Conservation (phyloP, 176 grass and related monocot genomes). For the Aegilops umbellulata region DNA sequence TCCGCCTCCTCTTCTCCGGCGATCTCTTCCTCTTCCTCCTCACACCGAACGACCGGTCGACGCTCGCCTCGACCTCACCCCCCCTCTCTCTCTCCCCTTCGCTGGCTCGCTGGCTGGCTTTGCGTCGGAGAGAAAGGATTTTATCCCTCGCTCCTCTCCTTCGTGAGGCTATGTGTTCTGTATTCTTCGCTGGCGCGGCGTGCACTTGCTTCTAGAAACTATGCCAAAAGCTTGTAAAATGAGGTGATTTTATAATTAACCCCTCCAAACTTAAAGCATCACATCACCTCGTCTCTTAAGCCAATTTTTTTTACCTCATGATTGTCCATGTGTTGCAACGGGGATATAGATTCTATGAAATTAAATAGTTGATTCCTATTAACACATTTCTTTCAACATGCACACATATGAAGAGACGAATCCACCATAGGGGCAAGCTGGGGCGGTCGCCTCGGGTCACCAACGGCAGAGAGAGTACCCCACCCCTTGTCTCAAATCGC, state of each 20-base stretch:
- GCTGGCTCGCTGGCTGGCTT: background rate
- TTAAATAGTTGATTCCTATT: no score
- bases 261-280: background rate
- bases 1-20: background rate
- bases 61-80: background rate
- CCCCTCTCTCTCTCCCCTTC: background rate
- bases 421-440: no score
- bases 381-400: no score
- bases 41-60: background rate
- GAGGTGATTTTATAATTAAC: background rate
- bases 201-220: slow-evolving; percentile 17
- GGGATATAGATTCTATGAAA: no score
- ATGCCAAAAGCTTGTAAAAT: no score
- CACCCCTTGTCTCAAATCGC: no score
- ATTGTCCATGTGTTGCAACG: no score
- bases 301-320: no score
- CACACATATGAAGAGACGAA: no score
- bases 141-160: background rate
- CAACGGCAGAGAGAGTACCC: no score
- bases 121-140: background rate
- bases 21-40: slow-evolving; percentile 12
- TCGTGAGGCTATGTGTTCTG: background rate
- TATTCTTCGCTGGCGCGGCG: slow-evolving; percentile 39
- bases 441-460: no score
- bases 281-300: background rate